Evolutionary conservation across 2,329 filamentous ascomycete species (phyloP).

Genomic region (Echinosphaeria canescens): DNA sequence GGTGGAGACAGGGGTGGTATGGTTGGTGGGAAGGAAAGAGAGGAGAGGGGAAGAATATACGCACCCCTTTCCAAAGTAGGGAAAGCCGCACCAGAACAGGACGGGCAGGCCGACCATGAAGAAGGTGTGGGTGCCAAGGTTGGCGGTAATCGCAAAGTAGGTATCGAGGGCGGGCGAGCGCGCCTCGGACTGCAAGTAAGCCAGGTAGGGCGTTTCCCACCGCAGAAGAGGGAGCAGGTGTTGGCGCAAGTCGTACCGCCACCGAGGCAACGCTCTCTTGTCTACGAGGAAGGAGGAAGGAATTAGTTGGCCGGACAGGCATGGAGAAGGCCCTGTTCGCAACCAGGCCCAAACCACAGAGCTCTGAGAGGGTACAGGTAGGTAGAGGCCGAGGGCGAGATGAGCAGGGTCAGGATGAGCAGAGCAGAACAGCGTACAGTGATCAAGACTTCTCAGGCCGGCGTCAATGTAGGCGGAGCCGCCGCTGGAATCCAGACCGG

Average conservation of each 20-base stretch:
- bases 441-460: constrained; percentile 59
- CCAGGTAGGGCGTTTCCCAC: constrained; percentile 90
- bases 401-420: neutral
- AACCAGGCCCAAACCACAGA: too few species aligned
- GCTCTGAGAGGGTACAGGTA: too few species aligned
- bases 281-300: too few species aligned
- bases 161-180: constrained; percentile 75
- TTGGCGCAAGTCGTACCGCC: constrained; percentile 76
- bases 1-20: neutral
- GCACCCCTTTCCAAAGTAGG: constrained; percentile 69
- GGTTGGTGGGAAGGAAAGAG: neutral
- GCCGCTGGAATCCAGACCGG: too few species aligned
- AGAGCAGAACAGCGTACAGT: constrained; percentile 31
- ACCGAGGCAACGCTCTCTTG: constrained; percentile 60
- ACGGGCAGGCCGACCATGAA: constrained; percentile 94
- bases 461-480: too few species aligned
- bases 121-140: constrained; percentile 93
- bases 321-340: too few species aligned
- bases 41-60: constrained; percentile 10
- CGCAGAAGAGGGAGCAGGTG: constrained; percentile 67
- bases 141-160: constrained; percentile 93
- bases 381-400: too few species aligned
- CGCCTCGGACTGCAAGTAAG: constrained; percentile 59
- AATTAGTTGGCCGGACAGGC: too few species aligned
- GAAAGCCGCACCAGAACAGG: constrained; percentile 90